A percentile compares a stretch with the other conserved stretches of the same genome.
phyloP scores from a whole-genome alignment of 169 alveolate genomes.

The Plasmodium inui region DNA sequence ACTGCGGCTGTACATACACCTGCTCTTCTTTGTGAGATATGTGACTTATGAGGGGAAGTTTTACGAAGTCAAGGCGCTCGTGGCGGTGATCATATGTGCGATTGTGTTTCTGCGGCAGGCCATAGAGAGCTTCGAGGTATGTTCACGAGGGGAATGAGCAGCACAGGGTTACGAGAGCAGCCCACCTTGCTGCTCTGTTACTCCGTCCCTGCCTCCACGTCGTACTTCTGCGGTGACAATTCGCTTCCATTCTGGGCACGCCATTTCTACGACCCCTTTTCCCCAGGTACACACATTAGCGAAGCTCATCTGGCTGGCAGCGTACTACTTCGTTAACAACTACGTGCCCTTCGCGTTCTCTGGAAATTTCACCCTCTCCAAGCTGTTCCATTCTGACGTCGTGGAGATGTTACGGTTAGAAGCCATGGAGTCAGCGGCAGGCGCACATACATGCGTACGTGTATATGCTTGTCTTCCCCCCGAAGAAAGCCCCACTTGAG shows the following conservation, averaged over 20 bases:
- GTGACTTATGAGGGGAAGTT: constrained; percentile 18
- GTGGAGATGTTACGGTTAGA: constrained; percentile 32
- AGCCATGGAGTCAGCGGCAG: background rate
- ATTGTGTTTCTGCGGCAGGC: constrained; percentile 27
- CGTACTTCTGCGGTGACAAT: background rate
- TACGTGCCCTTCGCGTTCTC: constrained; percentile 67
- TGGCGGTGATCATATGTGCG: constrained; percentile 36
- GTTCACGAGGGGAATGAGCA: background rate
- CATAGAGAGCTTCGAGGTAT: constrained; percentile 53
- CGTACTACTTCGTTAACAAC: constrained; percentile 46
- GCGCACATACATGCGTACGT: background rate
- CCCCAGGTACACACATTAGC: constrained; percentile 23
- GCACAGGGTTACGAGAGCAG: background rate
- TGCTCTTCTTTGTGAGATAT: constrained; percentile 38
- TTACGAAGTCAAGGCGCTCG: constrained; percentile 49
- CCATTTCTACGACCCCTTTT: background rate
- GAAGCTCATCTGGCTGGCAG: constrained; percentile 55
- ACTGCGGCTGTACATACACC: constrained; percentile 30
- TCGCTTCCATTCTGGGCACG: background rate
- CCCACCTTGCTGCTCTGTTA: background rate
- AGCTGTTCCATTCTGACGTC: constrained; percentile 17
- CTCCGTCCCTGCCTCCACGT: background rate
- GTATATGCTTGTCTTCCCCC: background rate
- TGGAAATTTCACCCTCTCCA: constrained; percentile 29
- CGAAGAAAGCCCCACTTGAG: background rate